These are phyloP conservation scores for Calonectria multiphialidica DNA, from an alignment of 2,329 filamentous ascomycete species.

Conservation along the genomic window DNA sequence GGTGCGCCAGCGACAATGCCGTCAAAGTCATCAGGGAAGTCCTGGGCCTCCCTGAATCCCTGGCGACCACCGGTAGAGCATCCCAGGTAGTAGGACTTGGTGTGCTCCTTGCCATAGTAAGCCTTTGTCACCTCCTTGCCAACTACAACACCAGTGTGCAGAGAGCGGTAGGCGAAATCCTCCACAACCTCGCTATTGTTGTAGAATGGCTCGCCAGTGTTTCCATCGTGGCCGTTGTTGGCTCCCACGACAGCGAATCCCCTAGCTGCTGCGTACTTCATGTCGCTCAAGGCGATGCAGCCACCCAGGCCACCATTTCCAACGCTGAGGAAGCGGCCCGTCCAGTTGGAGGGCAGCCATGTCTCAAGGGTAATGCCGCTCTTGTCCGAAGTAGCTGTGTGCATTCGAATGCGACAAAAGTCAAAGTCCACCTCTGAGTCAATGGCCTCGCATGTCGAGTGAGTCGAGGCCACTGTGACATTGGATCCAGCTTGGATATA, in stretches of 20 bases:
- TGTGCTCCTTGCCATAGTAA: conserved; percentile 58
- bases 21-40: conserved; percentile 68
- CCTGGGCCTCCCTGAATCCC: conserved; percentile 65
- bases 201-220: conserved; percentile 45
- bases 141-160: conserved; percentile 61
- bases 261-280: conserved; percentile 56
- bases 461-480: conserved; percentile 47
- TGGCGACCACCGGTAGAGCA: conserved; percentile 73
- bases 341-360: conserved; percentile 61
- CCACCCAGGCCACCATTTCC: conserved; percentile 63
- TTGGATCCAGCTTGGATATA: conserved; percentile 18
- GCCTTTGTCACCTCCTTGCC: conserved; percentile 60
- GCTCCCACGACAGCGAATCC: conserved; percentile 62
- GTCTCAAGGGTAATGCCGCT: conserved; percentile 60
- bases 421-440: conserved; percentile 35
- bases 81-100: conserved; percentile 67
- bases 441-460: conserved; percentile 49
- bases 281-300: conserved; percentile 61
- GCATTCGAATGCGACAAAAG: conserved; percentile 34
- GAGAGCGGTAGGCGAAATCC: conserved; percentile 51
- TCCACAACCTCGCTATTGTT: conserved; percentile 51
- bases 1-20: conserved; percentile 60
- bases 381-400: conserved; percentile 48
- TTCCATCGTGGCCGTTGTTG: conserved; percentile 65
- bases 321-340: conserved; percentile 57